Evolutionary conservation across 2,329 filamentous ascomycete genomes (phyloP).

Genomic region (Cladosporium sp.): DNA sequence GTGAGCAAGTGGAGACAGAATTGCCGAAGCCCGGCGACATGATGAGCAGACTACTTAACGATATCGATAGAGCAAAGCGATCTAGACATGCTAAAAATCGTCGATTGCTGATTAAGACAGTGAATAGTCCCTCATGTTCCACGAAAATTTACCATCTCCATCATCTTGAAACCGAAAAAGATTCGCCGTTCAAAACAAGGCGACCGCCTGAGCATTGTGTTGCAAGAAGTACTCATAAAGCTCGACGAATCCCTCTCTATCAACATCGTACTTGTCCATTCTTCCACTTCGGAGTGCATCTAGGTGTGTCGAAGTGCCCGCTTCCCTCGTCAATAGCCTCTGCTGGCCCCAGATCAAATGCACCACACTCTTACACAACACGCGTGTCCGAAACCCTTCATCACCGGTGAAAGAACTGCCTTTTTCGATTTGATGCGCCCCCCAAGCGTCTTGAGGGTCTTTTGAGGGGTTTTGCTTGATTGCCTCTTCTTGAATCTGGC

Average conservation of each 20-base stretch:
- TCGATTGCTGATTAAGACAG: too few species aligned
- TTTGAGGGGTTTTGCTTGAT: too few species aligned
- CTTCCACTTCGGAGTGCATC: slow-evolving; percentile 21
- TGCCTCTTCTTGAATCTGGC: slow-evolving; percentile 17
- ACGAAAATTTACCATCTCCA: too few species aligned
- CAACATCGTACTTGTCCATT: slow-evolving; percentile 30
- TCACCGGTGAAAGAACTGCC: slow-evolving; percentile 13
- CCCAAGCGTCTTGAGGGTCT: slow-evolving; percentile 18
- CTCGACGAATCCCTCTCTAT: slow-evolving; percentile 30
- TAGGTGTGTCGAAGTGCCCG: slow-evolving; percentile 26
- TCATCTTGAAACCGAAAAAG: neutral
- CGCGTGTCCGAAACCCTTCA: slow-evolving; percentile 26
- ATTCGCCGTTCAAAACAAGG: neutral
- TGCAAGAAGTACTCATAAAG: slow-evolving; percentile 17
- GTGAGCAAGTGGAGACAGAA: too few species aligned
- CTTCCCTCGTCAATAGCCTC: slow-evolving; percentile 26
- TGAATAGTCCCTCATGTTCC: too few species aligned
- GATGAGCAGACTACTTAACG: neutral
- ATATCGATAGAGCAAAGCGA: too few species aligned
- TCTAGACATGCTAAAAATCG: too few species aligned
- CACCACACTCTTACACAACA: slow-evolving; percentile 27
- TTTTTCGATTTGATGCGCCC: neutral
- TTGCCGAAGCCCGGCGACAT: too few species aligned
- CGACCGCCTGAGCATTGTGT: neutral
- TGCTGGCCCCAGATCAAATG: slow-evolving; percentile 28